Evolutionary conservation across 768 basidiomycete species (phyloP), one percentile per base, ranked within the genome.

Genomic region (Tricholoma sp.): DNA sequence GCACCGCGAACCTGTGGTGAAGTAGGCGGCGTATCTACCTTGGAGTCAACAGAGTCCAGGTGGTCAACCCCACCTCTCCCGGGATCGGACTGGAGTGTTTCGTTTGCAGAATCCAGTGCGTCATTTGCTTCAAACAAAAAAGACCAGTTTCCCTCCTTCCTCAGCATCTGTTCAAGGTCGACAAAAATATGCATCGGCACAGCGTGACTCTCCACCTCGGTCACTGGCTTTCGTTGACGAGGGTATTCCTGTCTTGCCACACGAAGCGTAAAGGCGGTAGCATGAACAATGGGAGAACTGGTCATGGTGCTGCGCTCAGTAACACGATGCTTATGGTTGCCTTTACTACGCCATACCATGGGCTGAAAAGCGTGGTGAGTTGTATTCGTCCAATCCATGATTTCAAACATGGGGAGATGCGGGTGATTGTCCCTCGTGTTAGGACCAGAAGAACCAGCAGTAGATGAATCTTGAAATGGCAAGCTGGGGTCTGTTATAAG

Each of bases 181-280:
- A 90, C 52, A 64, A 92, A 91, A n/a, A 89, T 41, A 63, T 94
- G 92, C 9, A 95, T 62, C 9, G 93, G 88, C 9, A 74, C 73
- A 7, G 82, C 50, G n/a, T 66, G 65, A n/a, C 82, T 63, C 29
- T 78, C 72, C 32, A 83, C 50, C 4, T 73, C 63, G 33, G 57
- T 48, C 6, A 39, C 32, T 34, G 48, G 17, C 20, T 31, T 36
- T 39, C 31, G 4, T 28, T 20, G 36, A 12, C 13, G 53, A 42
- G 50, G 24, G 3, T 13, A 11, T 12, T 13, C 45, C 28, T 53
- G 49, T 15, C 36, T 20, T 45, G 54, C 53, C 15, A 52, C n/a
- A 33, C 34, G 54, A 36, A 60, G 24, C 18, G 32, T 31, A 39
- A 64, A 37, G 7, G 56, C 65, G 11, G 57, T 28, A 15, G 51